Conservation (phyloP, 305 asterid genomes). For the Fraxinus paxiana region DNA sequence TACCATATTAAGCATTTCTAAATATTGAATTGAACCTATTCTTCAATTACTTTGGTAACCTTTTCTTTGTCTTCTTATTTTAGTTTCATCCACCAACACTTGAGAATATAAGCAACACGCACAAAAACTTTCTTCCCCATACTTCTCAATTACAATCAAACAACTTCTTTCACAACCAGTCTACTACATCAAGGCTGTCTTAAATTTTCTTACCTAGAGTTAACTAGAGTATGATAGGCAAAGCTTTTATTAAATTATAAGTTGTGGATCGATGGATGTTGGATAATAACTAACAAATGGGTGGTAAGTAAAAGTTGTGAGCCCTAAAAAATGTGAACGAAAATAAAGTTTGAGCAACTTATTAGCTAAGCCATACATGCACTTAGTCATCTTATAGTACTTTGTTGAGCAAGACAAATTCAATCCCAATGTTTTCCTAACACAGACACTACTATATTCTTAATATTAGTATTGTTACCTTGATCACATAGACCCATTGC, state of each 20-base stretch:
- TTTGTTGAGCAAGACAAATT: neutral
- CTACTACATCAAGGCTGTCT: neutral
- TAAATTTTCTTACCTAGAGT: neutral
- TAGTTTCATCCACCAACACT: neutral
- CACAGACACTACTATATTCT: neutral
- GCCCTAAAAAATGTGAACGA: neutral
- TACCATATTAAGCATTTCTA: neutral
- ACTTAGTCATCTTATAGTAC: neutral
- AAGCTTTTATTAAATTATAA: too few relatives aligned
- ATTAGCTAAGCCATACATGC: neutral
- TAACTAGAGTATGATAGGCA: too few relatives aligned
- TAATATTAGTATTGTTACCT: neutral
- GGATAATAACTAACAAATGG: neutral
- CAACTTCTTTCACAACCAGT: neutral
- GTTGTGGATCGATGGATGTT: neutral
- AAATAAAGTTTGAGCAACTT: neutral
- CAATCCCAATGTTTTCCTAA: neutral
- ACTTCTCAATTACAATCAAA: neutral
- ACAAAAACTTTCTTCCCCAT: neutral
- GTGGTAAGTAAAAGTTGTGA: neutral
- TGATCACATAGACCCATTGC: neutral
- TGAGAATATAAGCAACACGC: neutral
- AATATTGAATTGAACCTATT: neutral
- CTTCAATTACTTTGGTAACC: neutral
- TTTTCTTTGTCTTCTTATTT: neutral